Evolutionary conservation across 106 monocot species (phyloP), one percentile per base, ranked within the genome.

Genomic region (Dendrobium officinale): DNA sequence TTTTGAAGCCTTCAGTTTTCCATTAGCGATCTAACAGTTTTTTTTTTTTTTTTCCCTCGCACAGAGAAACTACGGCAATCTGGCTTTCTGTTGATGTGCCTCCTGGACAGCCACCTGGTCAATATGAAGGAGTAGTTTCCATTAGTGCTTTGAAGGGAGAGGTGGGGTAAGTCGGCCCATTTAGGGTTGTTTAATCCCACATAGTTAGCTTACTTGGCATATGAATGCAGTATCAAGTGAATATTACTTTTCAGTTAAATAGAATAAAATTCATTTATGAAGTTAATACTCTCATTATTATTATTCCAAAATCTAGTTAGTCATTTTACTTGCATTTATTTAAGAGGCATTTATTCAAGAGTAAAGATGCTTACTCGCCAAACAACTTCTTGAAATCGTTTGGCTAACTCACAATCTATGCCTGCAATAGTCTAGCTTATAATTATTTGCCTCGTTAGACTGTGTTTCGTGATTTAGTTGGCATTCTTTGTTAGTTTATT

Each of bases 81-180:
- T 98, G 98, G 98, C 84, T 93, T 49, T 98, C 98, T 56, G 77
- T 98, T 81, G 84, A 92, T 84, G 86, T 98, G 22, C 98, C 98
- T 78, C 45, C 80, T 79, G 94, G 84, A 78, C 98, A 98, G 83
- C 98, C 91, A 58, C 91, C 95, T 88, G 94, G 98, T 78, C 86
- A 83, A 79, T 98, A 98, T 83, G 98, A 98, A 78, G 98, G 98
- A 75, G 80, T 91, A 29, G 64, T 98, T 83, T 82, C 82, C 48
- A 82, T 98, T 61, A 95, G 90, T 81, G 94, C 94, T 55, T 54
- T 91, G 76, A 85, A 87, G 61, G 31, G 75, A 56, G 84, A 92
- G 75, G 16, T 88, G 83, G 88, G 87, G 98, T 93, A 75, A 81
- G 79, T 19, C 20, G 49, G 24, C 48, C 9, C 49, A 66, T 58